These are phyloP conservation scores for Monascus ruber DNA, from an alignment of 2,329 filamentous ascomycete genomes.

Conservation along the genomic window DNA sequence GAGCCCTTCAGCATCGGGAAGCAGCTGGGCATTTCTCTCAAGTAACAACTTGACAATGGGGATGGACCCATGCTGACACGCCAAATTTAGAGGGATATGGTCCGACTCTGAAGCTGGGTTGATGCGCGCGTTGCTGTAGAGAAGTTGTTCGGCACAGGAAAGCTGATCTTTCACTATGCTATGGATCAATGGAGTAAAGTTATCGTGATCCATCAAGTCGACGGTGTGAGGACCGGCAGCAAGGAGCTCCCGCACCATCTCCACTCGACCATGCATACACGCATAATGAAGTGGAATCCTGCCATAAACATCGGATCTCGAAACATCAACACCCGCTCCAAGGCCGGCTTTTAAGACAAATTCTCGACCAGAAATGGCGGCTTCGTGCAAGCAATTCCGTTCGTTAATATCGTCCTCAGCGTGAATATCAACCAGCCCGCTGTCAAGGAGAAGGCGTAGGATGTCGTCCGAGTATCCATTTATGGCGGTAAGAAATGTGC, in stretches of 20 bases:
- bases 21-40: conserved; percentile 64
- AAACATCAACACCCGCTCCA: conserved; percentile 62
- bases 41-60: conserved; percentile 77
- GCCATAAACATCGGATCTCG: conserved; percentile 82
- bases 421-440: conserved; percentile 74
- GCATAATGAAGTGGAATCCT: conserved; percentile 90
- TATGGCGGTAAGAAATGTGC: conserved; percentile 82
- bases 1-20: conserved; percentile 91
- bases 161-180: conserved; percentile 82
- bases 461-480: conserved; percentile 71
- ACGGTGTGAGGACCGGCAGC: conserved; percentile 61
- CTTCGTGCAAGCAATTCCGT: conserved; percentile 89
- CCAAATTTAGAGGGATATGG: conserved; percentile 86
- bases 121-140: conserved; percentile 68
- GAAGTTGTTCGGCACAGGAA: conserved; percentile 65
- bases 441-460: conserved; percentile 65
- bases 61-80: conserved; percentile 83
- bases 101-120: conserved; percentile 78
- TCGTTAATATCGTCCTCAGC: conserved; percentile 97
- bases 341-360: conserved; percentile 69
- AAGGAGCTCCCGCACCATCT: conserved; percentile 67
- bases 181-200: conserved; percentile 92
- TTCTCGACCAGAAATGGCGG: conserved; percentile 81
- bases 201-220: conserved; percentile 85
- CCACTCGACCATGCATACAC: conserved; percentile 81